Percentiles rank a stretch among this genome's conserved stretches.
phyloP scores from a whole-genome alignment of 2,329 filamentous ascomycete genomes.

The Diplodia mutila region DNA sequence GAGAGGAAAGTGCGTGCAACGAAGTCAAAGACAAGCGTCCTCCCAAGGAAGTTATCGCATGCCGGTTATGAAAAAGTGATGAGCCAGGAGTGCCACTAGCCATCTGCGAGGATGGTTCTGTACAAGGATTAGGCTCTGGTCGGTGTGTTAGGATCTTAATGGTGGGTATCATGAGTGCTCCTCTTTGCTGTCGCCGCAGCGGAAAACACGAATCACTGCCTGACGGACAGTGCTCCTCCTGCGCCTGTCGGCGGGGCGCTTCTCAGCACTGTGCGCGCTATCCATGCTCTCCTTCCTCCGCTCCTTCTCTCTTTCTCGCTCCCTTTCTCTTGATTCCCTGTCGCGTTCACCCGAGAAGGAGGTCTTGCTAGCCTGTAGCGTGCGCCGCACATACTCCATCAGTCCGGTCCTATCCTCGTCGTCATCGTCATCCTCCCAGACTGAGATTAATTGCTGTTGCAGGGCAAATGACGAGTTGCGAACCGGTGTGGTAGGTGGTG shows the following conservation, averaged over 20 bases:
- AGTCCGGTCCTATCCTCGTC: slow-evolving; percentile 15
- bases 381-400: slow-evolving; percentile 17
- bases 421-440: slow-evolving; percentile 23
- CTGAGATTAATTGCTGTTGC: slow-evolving; percentile 16
- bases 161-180: slow-evolving; percentile 5
- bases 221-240: slow-evolving; percentile 19
- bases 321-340: not conserved
- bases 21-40: not conserved
- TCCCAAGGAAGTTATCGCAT: not conserved
- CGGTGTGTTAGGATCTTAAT: not conserved
- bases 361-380: slow-evolving; percentile 20
- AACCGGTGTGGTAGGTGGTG: slow-evolving; percentile 13
- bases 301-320: not conserved
- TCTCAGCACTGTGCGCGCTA: not conserved
- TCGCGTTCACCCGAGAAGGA: slow-evolving; percentile 7
- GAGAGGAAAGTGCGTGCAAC: slow-evolving; percentile 10
- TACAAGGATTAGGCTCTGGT: slow-evolving; percentile 8
- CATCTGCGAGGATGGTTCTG: not conserved
- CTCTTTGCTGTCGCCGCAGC: slow-evolving; percentile 9
- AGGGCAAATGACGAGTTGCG: slow-evolving; percentile 13
- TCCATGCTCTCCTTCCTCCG: slow-evolving; percentile 2
- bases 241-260: not conserved
- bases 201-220: slow-evolving; percentile 20
- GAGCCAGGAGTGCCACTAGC: not conserved
- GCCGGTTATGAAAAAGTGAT: not conserved